Percentiles rank a stretch among this genome's conserved stretches.
These are phyloP conservation scores for Tylopilus plumbeoviolaceoides DNA, from an alignment of 768 basidiomycete genomes.

Conservation along the genomic window DNA sequence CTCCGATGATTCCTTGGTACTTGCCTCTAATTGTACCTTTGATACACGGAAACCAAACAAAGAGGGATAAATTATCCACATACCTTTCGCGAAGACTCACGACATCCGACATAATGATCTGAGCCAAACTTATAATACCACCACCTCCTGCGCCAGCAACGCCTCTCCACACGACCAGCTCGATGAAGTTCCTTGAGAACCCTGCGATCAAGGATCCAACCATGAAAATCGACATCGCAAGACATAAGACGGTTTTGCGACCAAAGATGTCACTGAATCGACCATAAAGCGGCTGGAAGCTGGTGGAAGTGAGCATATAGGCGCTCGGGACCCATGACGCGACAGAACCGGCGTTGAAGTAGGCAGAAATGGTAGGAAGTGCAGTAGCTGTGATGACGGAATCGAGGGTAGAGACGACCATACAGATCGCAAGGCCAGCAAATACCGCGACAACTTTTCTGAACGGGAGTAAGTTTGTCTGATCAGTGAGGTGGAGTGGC, in stretches of 20 bases:
- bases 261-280: conserved; percentile 66
- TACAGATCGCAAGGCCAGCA: conserved; percentile 52
- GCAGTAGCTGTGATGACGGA: conserved; percentile 73
- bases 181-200: conserved; percentile 57
- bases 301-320: conserved; percentile 58
- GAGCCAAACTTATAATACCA: conserved; percentile 62
- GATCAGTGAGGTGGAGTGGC: conserved; percentile 53
- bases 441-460: conserved; percentile 61
- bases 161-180: conserved; percentile 67
- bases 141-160: conserved; percentile 70
- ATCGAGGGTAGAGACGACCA: conserved; percentile 58
- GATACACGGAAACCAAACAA: neutral
- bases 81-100: conserved; percentile 65
- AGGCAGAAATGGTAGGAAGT: conserved; percentile 61
- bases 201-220: conserved; percentile 62
- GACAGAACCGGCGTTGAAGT: conserved; percentile 49
- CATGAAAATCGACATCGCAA: conserved; percentile 61
- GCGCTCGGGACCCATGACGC: conserved; percentile 68
- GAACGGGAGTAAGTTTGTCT: conserved; percentile 71
- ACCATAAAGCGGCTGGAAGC: conserved; percentile 45
- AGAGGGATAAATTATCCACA: conserved; percentile 3
- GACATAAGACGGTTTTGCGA: conserved; percentile 54
- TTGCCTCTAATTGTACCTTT: conserved; percentile 46
- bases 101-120: conserved; percentile 71
- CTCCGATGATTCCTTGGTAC: conserved; percentile 72